Evolutionary conservation across 2,329 filamentous ascomycete species (phyloP), one percentile per base, ranked within the genome.

Genomic region (Ascocoryne sarcoides): DNA sequence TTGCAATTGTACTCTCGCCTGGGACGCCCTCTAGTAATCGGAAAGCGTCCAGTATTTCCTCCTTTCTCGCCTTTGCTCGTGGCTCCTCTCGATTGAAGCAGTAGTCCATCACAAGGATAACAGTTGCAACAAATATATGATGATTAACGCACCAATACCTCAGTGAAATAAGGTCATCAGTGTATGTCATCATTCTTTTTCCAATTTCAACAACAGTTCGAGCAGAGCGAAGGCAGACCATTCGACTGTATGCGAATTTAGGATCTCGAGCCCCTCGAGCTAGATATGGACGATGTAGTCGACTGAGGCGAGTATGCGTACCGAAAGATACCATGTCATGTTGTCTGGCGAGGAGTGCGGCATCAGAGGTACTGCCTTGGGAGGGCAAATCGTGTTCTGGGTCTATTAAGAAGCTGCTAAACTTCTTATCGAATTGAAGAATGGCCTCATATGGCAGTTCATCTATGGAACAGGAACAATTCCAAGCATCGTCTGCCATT

Each of bases 61-160:
- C 43, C 38, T 52, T 48, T 14, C 54, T 44, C 32, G 53, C 53
- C 21, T 51, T 50, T 10, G 57, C 53, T 8, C 60, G 47, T 7
- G 57, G 47, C 7, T 56, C 50, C 2, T 47, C 47, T 14, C 51
- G 55, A 28, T 59, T 55, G 30, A 60, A 54, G 33, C 61, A 64
- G 15, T 60, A 52, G 28, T 65, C 62, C 50, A 65, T 59, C 5
- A 65, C 49, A 1, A 65, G 52, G 1, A 64, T 59, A 10, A 63
- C 57, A 7, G 56, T 60, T 1, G 62, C 61, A 44, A 65, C 58
- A 42, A 62, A 65, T 0, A 65, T 47, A 32, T 54, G 51, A 29
- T 58, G 57, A 18, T 60, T 50, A 9, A 64, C n/a, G 31, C 14
- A 55, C 49, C 26, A 57, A 58, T 2, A 59, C 54, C 3, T 58